Percentiles rank a stretch among this genome's conserved stretches.
Conservation (phyloP, 768 basidiomycete species). For the Amanita subjunquillea region DNA sequence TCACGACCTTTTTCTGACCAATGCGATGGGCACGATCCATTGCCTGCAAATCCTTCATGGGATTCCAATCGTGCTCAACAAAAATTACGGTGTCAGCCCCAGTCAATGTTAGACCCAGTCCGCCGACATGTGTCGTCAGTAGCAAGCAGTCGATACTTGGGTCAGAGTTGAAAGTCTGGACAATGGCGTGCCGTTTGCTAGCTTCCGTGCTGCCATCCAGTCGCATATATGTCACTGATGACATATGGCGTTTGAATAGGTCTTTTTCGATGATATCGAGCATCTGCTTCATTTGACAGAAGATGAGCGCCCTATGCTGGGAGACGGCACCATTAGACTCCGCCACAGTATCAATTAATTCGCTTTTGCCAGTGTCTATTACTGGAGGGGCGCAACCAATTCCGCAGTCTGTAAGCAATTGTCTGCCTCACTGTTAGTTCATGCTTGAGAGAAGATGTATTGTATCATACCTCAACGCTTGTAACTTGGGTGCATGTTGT, state of each 20-base stretch:
- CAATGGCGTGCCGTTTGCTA: slow-evolving; percentile 90
- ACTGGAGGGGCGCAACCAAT: slow-evolving; percentile 52
- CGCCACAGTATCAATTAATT: slow-evolving; percentile 49
- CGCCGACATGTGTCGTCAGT: slow-evolving; percentile 94
- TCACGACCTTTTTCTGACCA: slow-evolving; percentile 98
- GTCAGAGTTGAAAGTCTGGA: slow-evolving; percentile 96
- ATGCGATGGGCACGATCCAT: slow-evolving; percentile 99
- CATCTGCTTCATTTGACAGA: slow-evolving; percentile 99
- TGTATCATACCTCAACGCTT: slow-evolving; percentile 68
- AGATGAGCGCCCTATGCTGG: slow-evolving; percentile 97
- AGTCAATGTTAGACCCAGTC: slow-evolving; percentile 89
- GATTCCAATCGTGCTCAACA: slow-evolving; percentile 99
- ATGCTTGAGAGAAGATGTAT: background rate
- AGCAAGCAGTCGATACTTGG: slow-evolving; percentile 95
- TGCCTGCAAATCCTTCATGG: slow-evolving; percentile 98
- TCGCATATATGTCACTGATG: slow-evolving; percentile 96
- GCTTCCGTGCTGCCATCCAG: slow-evolving; percentile 90
- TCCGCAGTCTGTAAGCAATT: slow-evolving; percentile 90
- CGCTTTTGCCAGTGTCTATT: slow-evolving; percentile 55
- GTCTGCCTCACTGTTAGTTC: slow-evolving; percentile 35
- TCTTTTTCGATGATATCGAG: slow-evolving; percentile 94
- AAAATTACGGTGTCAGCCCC: slow-evolving; percentile 99
- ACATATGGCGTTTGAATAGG: slow-evolving; percentile 87
- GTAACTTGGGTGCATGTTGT: slow-evolving; percentile 86
- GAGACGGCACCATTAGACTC: slow-evolving; percentile 58